These are phyloP conservation scores for Jatropha curcas DNA, from an alignment of 345 rosid genomes.

Conservation along the genomic window DNA sequence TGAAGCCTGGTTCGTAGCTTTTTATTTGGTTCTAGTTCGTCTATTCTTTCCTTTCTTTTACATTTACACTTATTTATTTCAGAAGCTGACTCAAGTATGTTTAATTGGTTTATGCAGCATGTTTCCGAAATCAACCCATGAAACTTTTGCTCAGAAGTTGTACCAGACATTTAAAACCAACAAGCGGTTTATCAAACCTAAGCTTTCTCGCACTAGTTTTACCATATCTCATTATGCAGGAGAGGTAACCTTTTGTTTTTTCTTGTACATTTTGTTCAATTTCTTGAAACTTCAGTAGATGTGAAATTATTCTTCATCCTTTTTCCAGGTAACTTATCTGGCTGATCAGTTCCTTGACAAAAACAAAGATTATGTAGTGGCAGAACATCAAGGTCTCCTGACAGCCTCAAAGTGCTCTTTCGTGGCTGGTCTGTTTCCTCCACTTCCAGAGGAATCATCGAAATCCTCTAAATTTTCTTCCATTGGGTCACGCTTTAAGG, in stretches of 20 bases:
- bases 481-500: conserved; percentile 98
- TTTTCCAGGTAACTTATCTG: conserved; percentile 72
- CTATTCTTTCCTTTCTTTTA: background rate
- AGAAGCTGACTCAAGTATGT: conserved; percentile 23
- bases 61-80: conserved; percentile 3
- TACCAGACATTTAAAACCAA: conserved; percentile 92
- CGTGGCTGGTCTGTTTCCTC: conserved; percentile 83
- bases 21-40: conserved; percentile 16
- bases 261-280: conserved; percentile 12
- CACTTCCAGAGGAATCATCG: conserved; percentile 82
- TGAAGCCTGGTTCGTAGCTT: conserved; percentile 87
- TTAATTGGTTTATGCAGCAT: conserved; percentile 58
- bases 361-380: conserved; percentile 99
- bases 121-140: conserved; percentile 99
- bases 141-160: conserved; percentile 98
- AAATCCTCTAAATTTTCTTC: conserved; percentile 98
- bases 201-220: conserved; percentile 96
- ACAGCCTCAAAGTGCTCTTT: conserved; percentile 74
- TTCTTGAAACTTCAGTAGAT: conserved; percentile 2
- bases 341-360: conserved; percentile 96
- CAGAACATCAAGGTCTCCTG: conserved; percentile 97
- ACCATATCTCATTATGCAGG: conserved; percentile 98
- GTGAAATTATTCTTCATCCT: conserved; percentile 17
- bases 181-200: conserved; percentile 96
- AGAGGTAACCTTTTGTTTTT: conserved; percentile 60